phyloP scores from a whole-genome alignment of 1,284 basidiomycete species.

The Ganoderma sinense region DNA sequence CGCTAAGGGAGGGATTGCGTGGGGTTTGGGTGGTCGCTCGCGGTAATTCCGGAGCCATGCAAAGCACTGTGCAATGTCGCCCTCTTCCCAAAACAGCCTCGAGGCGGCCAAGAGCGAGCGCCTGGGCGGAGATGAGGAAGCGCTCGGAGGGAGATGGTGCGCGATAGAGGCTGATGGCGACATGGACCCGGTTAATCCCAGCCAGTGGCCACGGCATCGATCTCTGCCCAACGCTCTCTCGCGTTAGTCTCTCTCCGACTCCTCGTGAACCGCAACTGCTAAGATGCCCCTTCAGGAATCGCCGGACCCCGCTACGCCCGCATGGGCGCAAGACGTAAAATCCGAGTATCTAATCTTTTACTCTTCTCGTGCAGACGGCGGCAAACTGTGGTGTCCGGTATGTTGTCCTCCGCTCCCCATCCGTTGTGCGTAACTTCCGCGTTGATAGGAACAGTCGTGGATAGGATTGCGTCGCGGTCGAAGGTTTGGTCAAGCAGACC shows the following conservation, averaged over 20 bases:
- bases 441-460: slow-evolving; percentile 27
- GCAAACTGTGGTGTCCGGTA: slow-evolving; percentile 73
- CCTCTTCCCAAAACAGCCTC: not conserved
- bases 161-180: not conserved
- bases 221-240: not conserved
- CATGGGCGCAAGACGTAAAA: slow-evolving; percentile 42
- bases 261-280: not conserved
- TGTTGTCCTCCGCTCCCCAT: slow-evolving; percentile 32
- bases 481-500: slow-evolving; percentile 61
- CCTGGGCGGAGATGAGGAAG: not conserved
- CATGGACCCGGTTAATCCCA: not conserved
- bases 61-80: not conserved
- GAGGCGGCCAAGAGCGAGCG: not conserved
- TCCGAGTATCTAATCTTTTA: slow-evolving; percentile 71
- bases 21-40: not conserved
- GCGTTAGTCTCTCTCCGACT: not conserved
- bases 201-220: not conserved
- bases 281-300: slow-evolving; percentile 44
- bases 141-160: not conserved
- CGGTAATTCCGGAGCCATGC: not conserved
- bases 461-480: slow-evolving; percentile 80
- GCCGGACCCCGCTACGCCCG: slow-evolving; percentile 45
- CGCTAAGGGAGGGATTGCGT: not conserved
- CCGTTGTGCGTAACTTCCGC: slow-evolving; percentile 19
- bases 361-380: slow-evolving; percentile 59